phyloP scores from a whole-genome alignment of 1,284 basidiomycete genomes.

The Porodaedalea pini region DNA sequence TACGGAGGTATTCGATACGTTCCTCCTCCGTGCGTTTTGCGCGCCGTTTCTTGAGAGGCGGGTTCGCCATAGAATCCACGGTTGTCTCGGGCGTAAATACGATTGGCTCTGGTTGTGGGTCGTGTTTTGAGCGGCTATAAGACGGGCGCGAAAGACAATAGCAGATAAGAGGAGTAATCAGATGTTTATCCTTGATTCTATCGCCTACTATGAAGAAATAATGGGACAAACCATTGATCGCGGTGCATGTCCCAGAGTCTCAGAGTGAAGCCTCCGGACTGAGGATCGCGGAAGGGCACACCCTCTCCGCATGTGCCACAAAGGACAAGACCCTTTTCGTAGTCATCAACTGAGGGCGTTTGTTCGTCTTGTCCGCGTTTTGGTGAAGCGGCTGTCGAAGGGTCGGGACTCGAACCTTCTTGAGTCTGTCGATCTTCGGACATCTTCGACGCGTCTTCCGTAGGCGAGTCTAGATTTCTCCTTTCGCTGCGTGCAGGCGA shows the following conservation, averaged over 20 bases:
- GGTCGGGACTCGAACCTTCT: conserved; percentile 28
- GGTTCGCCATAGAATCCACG: conserved; percentile 38
- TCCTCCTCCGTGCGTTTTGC: conserved; percentile 77
- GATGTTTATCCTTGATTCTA: not conserved
- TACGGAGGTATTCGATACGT: conserved; percentile 66
- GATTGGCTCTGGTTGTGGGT: conserved; percentile 31
- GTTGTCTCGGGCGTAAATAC: conserved; percentile 42
- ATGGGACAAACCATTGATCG: conserved; percentile 46
- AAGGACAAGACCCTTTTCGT: conserved; percentile 49
- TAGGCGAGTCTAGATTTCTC: not conserved
- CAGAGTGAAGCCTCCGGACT: conserved; percentile 56
- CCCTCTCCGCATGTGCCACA: conserved; percentile 58
- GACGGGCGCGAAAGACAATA: not conserved
- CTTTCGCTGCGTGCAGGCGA: not conserved
- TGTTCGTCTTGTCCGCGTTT: conserved; percentile 3
- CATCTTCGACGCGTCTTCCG: not conserved
- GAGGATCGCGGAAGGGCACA: conserved; percentile 62
- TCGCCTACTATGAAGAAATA: no score
- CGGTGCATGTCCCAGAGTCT: conserved; percentile 69
- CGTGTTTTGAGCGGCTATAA: conserved; percentile 24
- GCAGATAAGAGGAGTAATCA: not conserved
- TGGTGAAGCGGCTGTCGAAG: conserved; percentile 39
- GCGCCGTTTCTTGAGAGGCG: conserved; percentile 57
- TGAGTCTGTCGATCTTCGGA: conserved; percentile 1
- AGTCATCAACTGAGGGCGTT: conserved; percentile 10